Conservation (phyloP, 169 alveolate genomes). For the Plasmodium gallinaceum region DNA sequence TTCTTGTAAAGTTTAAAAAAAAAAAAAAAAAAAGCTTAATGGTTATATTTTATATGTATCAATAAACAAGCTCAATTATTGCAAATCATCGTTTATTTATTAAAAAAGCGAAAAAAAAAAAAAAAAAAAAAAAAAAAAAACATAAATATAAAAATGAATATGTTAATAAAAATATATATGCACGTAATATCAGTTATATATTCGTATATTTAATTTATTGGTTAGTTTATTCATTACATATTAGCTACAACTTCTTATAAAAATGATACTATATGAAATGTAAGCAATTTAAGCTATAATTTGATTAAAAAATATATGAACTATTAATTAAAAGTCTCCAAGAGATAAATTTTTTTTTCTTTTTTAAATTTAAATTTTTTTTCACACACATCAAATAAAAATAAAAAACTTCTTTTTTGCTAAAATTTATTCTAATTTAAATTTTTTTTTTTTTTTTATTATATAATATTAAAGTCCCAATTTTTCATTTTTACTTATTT, state of each 20-base stretch:
- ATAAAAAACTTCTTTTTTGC: not conserved
- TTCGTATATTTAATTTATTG: not conserved
- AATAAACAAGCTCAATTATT: not conserved
- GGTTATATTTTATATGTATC: not conserved
- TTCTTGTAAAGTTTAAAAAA: not conserved
- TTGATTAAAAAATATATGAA: too few species aligned
- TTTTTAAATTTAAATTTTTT: not conserved
- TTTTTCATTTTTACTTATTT: not conserved
- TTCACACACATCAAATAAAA: not conserved
- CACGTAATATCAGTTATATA: not conserved
- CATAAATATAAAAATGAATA: not conserved
- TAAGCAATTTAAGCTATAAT: too few species aligned
- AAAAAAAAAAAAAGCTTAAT: not conserved
- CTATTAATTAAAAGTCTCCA: too few species aligned
- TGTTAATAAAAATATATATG: not conserved
- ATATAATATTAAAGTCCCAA: too few species aligned
- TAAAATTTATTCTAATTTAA: too few species aligned
- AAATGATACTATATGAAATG: too few species aligned
- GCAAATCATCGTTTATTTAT: not conserved
- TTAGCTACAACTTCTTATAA: not conserved
- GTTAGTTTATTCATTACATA: not conserved
- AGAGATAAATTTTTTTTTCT: not conserved
- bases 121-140: slow-evolving; percentile 1
- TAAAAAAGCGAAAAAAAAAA: not conserved
- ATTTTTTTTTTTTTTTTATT: not conserved